These are phyloP conservation scores for Tuber aestivum DNA, from an alignment of 495 filamentous ascomycete species.

Conservation along the genomic window DNA sequence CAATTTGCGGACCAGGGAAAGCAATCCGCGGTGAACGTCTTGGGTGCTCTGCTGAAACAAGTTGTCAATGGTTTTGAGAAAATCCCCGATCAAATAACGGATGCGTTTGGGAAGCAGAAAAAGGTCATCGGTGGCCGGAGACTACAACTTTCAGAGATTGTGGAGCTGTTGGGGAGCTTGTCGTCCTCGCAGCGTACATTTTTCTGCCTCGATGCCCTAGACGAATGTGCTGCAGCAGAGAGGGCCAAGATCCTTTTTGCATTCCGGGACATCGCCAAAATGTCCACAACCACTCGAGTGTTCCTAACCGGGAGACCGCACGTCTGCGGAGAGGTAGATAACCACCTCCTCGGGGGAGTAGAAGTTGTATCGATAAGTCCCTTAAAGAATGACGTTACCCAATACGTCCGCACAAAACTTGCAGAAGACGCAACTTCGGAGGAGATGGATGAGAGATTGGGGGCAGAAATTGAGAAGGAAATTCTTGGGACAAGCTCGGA, in stretches of 20 bases:
- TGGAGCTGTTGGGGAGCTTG: neutral
- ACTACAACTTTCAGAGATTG: neutral
- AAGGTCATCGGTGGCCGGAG: neutral
- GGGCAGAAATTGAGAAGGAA: neutral
- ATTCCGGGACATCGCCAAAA: neutral
- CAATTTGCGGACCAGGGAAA: neutral
- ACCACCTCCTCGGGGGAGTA: neutral
- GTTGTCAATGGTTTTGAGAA: neutral
- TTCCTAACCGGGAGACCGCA: neutral
- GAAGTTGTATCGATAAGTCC: neutral
- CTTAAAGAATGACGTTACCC: neutral
- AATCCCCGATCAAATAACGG: neutral
- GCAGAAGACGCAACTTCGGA: neutral
- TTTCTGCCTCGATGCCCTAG: neutral
- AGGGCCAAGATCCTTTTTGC: neutral
- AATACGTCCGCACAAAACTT: neutral
- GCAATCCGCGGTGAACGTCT: neutral
- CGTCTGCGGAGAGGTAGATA: neutral
- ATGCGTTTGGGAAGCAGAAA: neutral
- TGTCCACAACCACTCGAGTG: neutral
- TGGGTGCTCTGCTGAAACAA: neutral
- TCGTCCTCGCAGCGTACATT: neutral
- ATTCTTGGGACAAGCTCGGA: neutral
- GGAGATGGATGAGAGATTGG: neutral
- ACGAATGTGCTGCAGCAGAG: neutral